A percentile compares a stretch with the other conserved stretches of the same genome.
phyloP scores from a whole-genome alignment of 495 filamentous ascomycete species.

The Xylaria longipes region DNA sequence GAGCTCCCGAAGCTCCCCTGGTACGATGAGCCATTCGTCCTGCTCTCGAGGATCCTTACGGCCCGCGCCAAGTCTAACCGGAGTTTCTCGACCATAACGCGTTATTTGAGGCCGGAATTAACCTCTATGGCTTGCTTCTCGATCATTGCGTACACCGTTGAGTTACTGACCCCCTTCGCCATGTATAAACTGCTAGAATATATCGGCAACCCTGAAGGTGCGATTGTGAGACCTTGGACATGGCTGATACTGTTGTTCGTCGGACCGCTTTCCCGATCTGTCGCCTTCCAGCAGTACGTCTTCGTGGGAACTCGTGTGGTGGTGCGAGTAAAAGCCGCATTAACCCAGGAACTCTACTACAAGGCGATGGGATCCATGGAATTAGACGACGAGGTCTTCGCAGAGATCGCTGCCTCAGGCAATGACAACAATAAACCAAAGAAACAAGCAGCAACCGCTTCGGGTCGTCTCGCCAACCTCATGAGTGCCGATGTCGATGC shows the following conservation, averaged over 20 bases:
- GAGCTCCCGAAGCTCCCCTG: constrained; percentile 56
- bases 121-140: constrained; percentile 47
- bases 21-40: constrained; percentile 55
- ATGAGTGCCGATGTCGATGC: constrained; percentile 60
- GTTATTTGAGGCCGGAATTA: constrained; percentile 48
- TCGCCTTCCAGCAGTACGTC: constrained; percentile 56
- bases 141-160: constrained; percentile 41
- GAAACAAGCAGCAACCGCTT: constrained; percentile 46
- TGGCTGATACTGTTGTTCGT: constrained; percentile 55
- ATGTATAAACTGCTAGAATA: constrained; percentile 54
- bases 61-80: constrained; percentile 48
- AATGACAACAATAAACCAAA: constrained; percentile 32
- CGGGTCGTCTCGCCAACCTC: constrained; percentile 55
- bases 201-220: constrained; percentile 42
- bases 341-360: constrained; percentile 60
- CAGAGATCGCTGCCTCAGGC: constrained; percentile 37
- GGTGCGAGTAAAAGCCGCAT: constrained; percentile 53
- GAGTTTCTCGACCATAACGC: constrained; percentile 49
- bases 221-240: constrained; percentile 46
- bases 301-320: constrained; percentile 55
- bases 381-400: constrained; percentile 48
- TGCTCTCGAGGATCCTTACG: constrained; percentile 46
- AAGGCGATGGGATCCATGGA: constrained; percentile 55
- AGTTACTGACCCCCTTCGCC: constrained; percentile 52
- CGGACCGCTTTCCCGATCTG: constrained; percentile 49